Conservation (phyloP, 352 stramenopile genomes). For the Pythium volutum region DNA sequence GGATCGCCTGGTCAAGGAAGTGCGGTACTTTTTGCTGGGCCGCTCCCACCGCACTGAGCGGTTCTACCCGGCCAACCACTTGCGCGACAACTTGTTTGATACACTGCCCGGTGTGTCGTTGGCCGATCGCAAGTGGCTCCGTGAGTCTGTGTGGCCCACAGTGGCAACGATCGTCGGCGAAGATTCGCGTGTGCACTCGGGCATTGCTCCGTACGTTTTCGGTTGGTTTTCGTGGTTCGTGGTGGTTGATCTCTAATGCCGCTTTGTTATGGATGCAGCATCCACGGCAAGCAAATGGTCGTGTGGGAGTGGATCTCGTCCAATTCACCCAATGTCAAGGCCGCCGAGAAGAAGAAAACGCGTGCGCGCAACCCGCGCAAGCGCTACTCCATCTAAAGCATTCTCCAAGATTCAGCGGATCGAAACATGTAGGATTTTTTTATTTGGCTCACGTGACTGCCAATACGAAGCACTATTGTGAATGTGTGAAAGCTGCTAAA, state of each 20-base stretch:
- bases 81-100: slow-evolving; percentile 65
- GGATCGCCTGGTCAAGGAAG: slow-evolving; percentile 67
- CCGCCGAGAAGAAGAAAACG: slow-evolving; percentile 9
- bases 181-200: slow-evolving; percentile 50
- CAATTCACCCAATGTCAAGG: slow-evolving; percentile 32
- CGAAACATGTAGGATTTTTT: background rate
- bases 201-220: slow-evolving; percentile 40
- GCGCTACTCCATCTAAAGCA: slow-evolving; percentile 28
- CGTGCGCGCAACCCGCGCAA: slow-evolving; percentile 18
- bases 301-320: slow-evolving; percentile 66
- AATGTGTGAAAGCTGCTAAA: slow-evolving; percentile 17
- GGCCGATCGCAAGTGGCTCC: slow-evolving; percentile 50
- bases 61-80: slow-evolving; percentile 51
- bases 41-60: slow-evolving; percentile 35
- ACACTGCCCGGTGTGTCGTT: slow-evolving; percentile 27
- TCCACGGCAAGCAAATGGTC: slow-evolving; percentile 38
- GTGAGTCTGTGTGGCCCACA: slow-evolving; percentile 53
- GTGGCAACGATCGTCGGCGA: slow-evolving; percentile 47
- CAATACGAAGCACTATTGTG: too few species aligned
- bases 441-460: too few species aligned
- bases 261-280: slow-evolving; percentile 12
- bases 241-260: background rate
- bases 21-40: slow-evolving; percentile 56
- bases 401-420: background rate
- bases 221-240: slow-evolving; percentile 2